Base-by-base conservation (phyloP, 2,329 filamentous ascomycete genomes). In the Stemphylium vesicarium region DNA sequence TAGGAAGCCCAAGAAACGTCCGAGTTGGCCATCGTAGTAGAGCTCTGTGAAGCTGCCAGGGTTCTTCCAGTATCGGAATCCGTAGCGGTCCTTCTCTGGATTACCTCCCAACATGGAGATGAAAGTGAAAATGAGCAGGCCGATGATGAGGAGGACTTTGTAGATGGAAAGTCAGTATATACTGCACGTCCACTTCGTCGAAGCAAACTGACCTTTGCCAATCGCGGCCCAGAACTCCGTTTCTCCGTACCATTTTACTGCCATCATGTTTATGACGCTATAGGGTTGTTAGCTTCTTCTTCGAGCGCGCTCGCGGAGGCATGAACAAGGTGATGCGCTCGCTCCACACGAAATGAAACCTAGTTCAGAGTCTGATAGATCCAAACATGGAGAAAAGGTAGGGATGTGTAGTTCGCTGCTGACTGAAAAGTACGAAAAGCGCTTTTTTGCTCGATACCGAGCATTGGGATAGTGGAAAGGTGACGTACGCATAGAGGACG, bases 101-200 rank as follows among this genome's bases (percentile, higher is more conserved):
- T 94, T 95, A 2, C 89, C 92, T 7, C 91, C 92, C 1, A 95
- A 78, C 88, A 95, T 94, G 60, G 87, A 85, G 60, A 96, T 82
- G 68, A 96, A 91, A 2, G 91, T 94, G 77, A 80, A 81, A 56
- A 76, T 68, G 62, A 81, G 76, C 13, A 81, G 70, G 29, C 75
- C 73, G 52, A 80, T 73, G 61, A 81, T 80, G 50, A 81, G 71
- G 18, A 81, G 62, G 15, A 81, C 77, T 63, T n/a, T 11, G 9
- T 8, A 10, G 8, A 7, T 45, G 22, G 36, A 31, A 9, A 35
- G 35, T 7, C 5, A 35, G 8, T 36, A 2, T 8, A 12, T 13
- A 7, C 2, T 29, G 10, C 10, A 29, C 26, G 8, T 2, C 9
- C 26, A 29, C 11, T 16, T 35, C 4, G 9, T 7, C 0, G 5